Percentiles rank a stretch among this genome's conserved stretches.
phyloP scores from a whole-genome alignment of 257 asterid genomes.

The Mitragyna speciosa region DNA sequence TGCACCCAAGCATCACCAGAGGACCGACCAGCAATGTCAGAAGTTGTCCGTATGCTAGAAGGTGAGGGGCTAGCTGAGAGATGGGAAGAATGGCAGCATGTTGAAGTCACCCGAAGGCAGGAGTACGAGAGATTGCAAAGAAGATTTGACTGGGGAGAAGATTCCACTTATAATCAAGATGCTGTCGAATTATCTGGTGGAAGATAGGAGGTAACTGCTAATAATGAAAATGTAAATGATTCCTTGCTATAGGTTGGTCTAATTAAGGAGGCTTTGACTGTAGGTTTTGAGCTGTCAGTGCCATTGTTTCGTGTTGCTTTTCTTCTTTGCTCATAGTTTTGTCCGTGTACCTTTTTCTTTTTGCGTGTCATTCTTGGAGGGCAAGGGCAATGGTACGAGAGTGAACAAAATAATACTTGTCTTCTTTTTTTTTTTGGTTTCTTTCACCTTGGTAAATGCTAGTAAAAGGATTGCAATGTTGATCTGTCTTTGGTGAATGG shows the following conservation, averaged over 20 bases:
- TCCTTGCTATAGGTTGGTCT: not conserved
- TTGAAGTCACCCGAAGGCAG: slow-evolving; percentile 64
- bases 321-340: not conserved
- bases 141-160: slow-evolving; percentile 87
- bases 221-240: not conserved
- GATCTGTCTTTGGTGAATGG: not conserved
- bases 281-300: not conserved
- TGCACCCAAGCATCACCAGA: slow-evolving; percentile 87
- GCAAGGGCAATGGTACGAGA: not conserved
- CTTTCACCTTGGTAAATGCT: not conserved
- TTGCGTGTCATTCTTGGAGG: slow-evolving; percentile 6
- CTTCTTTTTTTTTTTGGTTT: not conserved
- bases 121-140: slow-evolving; percentile 76
- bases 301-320: not conserved
- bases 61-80: slow-evolving; percentile 93
- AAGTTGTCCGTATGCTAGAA: slow-evolving; percentile 87
- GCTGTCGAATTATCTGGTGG: slow-evolving; percentile 88
- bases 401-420: too few relatives aligned
- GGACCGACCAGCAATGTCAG: slow-evolving; percentile 99
- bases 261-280: not conserved
- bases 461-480: not conserved
- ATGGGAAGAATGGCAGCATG: slow-evolving; percentile 91
- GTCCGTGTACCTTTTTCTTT: not conserved
- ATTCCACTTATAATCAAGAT: slow-evolving; percentile 63
- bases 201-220: slow-evolving; percentile 39